Percentiles rank a stretch among this genome's conserved stretches.
phyloP scores from a whole-genome alignment of 2,329 filamentous ascomycete species.

The Nigrospora osmanthi region DNA sequence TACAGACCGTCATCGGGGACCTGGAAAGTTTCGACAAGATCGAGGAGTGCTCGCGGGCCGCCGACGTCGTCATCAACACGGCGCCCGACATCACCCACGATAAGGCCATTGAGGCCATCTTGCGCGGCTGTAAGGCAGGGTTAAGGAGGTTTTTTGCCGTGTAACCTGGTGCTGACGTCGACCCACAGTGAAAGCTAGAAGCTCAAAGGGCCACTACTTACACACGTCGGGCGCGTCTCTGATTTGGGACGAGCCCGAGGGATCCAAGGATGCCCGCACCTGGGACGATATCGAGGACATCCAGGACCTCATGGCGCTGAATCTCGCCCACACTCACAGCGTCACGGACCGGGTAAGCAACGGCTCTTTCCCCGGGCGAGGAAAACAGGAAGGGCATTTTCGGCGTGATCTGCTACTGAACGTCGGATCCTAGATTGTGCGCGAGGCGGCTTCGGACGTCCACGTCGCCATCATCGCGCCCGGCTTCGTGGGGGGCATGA shows the following conservation, averaged over 20 bases:
- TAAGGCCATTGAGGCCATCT: conserved; percentile 4
- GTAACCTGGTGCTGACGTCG: background rate
- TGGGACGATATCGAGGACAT: conserved; percentile 12
- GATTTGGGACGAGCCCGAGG: conserved; percentile 8
- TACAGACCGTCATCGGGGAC: conserved; percentile 7
- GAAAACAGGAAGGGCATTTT: too few relatives aligned
- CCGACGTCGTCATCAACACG: conserved; percentile 11
- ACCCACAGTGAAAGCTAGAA: background rate
- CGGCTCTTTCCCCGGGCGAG: too few relatives aligned
- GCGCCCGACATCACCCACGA: conserved; percentile 11
- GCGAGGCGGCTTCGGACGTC: conserved; percentile 3
- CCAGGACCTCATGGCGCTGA: conserved; percentile 2
- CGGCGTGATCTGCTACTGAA: too few relatives aligned
- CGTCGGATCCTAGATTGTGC: conserved; percentile 3
- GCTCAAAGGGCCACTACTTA: conserved; percentile 5
- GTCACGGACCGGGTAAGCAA: conserved; percentile 7
- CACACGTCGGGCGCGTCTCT: conserved; percentile 11
- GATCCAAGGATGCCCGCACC: conserved; percentile 2
- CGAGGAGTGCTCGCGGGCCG: conserved; percentile 4
- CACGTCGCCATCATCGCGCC: conserved; percentile 12
- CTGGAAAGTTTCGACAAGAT: conserved; percentile 1
- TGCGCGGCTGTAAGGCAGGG: background rate
- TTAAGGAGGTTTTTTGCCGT: too few relatives aligned
- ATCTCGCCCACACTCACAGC: conserved; percentile 6
- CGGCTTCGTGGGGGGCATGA: conserved; percentile 10